Conservation (phyloP, 2,329 filamentous ascomycete genomes). For the Amauroascus niger region DNA sequence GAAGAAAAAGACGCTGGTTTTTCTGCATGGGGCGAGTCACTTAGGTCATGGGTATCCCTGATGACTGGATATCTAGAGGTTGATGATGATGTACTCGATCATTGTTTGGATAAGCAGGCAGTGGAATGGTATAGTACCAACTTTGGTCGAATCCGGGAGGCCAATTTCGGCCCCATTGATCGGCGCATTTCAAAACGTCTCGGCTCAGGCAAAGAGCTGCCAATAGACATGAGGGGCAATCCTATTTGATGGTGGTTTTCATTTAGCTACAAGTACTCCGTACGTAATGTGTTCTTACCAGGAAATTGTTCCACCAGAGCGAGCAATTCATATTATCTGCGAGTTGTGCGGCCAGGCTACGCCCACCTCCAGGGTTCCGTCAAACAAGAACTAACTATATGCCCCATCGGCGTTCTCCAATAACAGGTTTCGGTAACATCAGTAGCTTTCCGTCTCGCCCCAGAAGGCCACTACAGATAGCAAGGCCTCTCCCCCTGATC, state of each 20-base stretch:
- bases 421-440: no score
- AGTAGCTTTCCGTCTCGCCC: no score
- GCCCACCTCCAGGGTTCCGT: no score
- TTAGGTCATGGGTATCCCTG: constrained; percentile 21
- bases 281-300: no score
- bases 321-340: no score
- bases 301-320: no score
- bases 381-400: no score
- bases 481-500: no score
- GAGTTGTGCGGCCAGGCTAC: no score
- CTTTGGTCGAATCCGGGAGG: constrained; percentile 23
- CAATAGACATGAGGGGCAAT: constrained; percentile 22
- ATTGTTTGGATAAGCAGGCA: constrained; percentile 21
- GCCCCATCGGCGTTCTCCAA: no score
- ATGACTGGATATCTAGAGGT: constrained; percentile 24
- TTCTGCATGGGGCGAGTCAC: constrained; percentile 20
- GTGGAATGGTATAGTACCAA: constrained; percentile 24
- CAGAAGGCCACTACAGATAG: no score
- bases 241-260: constrained; percentile 12
- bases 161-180: constrained; percentile 18
- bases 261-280: no score
- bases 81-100: constrained; percentile 23
- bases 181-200: constrained; percentile 22
- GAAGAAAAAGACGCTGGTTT: constrained; percentile 17
- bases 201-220: constrained; percentile 21